A percentile compares a stretch with the other conserved stretches of the same genome.
These are phyloP conservation scores for Brassica balearica DNA, from an alignment of 441 rosid genomes.

Conservation along the genomic window DNA sequence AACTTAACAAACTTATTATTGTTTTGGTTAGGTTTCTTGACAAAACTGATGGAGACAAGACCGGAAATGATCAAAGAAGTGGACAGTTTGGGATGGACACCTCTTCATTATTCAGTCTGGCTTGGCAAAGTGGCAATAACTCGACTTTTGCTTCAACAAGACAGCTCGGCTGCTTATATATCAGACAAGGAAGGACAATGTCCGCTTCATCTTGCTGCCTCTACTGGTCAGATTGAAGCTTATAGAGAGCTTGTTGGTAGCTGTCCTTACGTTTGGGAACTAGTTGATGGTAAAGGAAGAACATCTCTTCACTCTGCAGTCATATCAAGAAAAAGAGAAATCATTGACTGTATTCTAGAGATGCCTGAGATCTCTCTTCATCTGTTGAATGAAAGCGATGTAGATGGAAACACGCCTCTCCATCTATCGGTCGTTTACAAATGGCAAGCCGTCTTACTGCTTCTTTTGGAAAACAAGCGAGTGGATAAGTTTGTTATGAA, in stretches of 20 bases:
- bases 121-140: constrained; percentile 27
- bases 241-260: constrained; percentile 32
- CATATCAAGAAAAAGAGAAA: constrained; percentile 38
- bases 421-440: constrained; percentile 49
- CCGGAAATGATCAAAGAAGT: constrained; percentile 33
- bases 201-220: constrained; percentile 50
- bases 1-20: background rate
- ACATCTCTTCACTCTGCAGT: constrained; percentile 52
- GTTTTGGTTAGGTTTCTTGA: constrained; percentile 34
- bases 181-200: constrained; percentile 40
- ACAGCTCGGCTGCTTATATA: constrained; percentile 38
- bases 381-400: constrained; percentile 44
- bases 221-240: constrained; percentile 38
- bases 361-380: constrained; percentile 34
- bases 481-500: constrained; percentile 45
- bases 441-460: constrained; percentile 18
- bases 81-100: constrained; percentile 45
- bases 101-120: constrained; percentile 48
- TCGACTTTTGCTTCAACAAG: constrained; percentile 25
- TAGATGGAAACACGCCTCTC: constrained; percentile 52
- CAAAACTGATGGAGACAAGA: constrained; percentile 32
- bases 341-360: constrained; percentile 41
- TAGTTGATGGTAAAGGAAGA: constrained; percentile 44
- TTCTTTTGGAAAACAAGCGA: constrained; percentile 37
- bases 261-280: constrained; percentile 48